These are phyloP conservation scores for Biancaea sappan DNA, from an alignment of 306 rosid genomes.

Conservation along the genomic window DNA sequence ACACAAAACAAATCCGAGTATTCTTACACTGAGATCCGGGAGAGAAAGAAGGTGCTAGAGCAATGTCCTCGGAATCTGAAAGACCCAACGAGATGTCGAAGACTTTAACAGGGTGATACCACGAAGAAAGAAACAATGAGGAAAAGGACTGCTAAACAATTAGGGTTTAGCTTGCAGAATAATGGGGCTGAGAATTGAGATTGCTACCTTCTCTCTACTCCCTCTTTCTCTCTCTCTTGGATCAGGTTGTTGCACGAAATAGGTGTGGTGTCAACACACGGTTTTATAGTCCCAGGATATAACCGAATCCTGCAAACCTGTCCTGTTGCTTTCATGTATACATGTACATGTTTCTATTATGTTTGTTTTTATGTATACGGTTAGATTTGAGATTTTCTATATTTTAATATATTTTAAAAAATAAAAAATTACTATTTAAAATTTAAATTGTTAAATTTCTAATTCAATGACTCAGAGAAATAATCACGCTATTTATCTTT, in stretches of 20 bases:
- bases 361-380: no score
- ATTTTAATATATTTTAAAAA: no score
- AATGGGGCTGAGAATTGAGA: constrained; percentile 39
- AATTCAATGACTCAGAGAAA: no score
- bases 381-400: no score
- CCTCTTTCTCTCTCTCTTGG: constrained; percentile 4
- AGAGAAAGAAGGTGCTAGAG: not conserved
- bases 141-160: constrained; percentile 37
- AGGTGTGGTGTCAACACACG: no score
- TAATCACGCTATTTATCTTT: no score
- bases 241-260: not conserved
- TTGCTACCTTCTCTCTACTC: constrained; percentile 27
- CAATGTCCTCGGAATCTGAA: constrained; percentile 5
- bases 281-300: no score
- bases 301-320: not conserved
- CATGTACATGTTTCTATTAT: not conserved
- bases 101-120: not conserved
- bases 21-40: constrained; percentile 44
- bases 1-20: not conserved
- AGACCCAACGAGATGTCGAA: constrained; percentile 4
- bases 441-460: no score
- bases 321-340: not conserved
- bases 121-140: constrained; percentile 44
- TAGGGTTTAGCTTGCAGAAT: constrained; percentile 50
- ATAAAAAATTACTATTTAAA: no score